Evolutionary conservation across 352 stramenopile genomes (phyloP), one percentile per base, ranked within the genome.

Genomic region (Thraustotheca clavata): DNA sequence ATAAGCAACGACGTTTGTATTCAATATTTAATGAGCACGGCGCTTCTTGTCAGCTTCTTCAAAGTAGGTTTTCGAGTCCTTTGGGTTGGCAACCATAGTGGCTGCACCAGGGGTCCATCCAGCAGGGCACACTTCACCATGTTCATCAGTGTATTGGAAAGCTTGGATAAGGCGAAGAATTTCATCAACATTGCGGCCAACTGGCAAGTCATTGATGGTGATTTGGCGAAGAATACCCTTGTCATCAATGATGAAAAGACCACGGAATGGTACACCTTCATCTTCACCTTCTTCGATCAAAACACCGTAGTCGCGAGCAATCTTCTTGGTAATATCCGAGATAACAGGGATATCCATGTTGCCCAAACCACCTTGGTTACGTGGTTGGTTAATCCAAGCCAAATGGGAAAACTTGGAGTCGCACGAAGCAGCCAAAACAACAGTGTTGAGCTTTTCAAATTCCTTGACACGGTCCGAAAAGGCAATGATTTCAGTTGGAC

Each of bases 291-390:
- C 80, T 46, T 86, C 60, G 41, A 89, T 77, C 5, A 94, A 73
- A 52, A 97, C 90, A 22, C 88, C 83, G 69, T 96, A 96, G 66
- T 88, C 83, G 31, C 61, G 74, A 60, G 74, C 71, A 48, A 96
- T 67, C 34, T 88, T 80, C 71, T 97, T 97, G 54, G 71, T 96
- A 35, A 92, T 73, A 63, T 97, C 90, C n/a, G 78, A 76, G 27
- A 97, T 75, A 8, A 97, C 69, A 20, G 90, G 89, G 67, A 96
- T 96, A 69, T 95, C 79, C 82, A 97, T 96, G 29, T 87, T 70
- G 22, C 89, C 89, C 32, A 97, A 73, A 3, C 89, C 90, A 34
- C 89, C 90, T 39, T 93, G 81, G 73, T 96, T 95, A 62, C 89
- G 84, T 31, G 86, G 83, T 34, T 78, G 91, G 68, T 92, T 91